Evolutionary conservation across 2,329 filamentous ascomycete species (phyloP), one percentile per base, ranked within the genome.

Genomic region (Amylocarpus encephaloides): DNA sequence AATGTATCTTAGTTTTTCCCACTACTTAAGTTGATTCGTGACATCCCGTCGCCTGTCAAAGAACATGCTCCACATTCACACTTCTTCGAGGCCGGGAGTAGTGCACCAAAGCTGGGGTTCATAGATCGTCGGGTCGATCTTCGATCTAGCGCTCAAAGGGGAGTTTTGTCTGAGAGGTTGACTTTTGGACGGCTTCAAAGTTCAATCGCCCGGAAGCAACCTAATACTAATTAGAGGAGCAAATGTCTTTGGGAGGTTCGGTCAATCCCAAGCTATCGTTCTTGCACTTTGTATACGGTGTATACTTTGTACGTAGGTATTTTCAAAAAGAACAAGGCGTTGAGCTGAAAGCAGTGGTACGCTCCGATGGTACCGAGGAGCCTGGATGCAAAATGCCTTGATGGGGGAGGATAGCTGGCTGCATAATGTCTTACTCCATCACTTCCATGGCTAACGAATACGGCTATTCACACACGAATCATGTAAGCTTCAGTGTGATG

Each of bases 41-140:
- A 41, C 45, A 18, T 40, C 36, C 26, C 32, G 11, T 46, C 32
- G 26, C 44, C 44, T 15, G 13, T 39, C 33, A 36, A n/a, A 16
- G 41, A 30, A 15, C n/a, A 43, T 43, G 47, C 48, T 35, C 48
- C 48, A 15, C 48, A 45, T 32, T 44, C 33, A 33, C 40, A 15
- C 33, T 26, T 26, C 41, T 42, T 13, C 18, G 38, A 29, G n/a
- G 26, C 26, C 41, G 13, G 19, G 35, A 46, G 32, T 26, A 30
- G 43, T 15, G 43, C 43, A 36, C 32, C 15, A 26, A 26, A 36
- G 49, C 44, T 43, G 38, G 38, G 38, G 38, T 40, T 19, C 13
- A 15, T 16, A 46, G 43, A 47, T 47, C 44, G 43, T 43, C 39
- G 49, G 49, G 49, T 45, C 38, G 43, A 50, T 50, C 49, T 32